phyloP scores from a whole-genome alignment of 177 flowering plant genomes.

The Vitis hybrid region DNA sequence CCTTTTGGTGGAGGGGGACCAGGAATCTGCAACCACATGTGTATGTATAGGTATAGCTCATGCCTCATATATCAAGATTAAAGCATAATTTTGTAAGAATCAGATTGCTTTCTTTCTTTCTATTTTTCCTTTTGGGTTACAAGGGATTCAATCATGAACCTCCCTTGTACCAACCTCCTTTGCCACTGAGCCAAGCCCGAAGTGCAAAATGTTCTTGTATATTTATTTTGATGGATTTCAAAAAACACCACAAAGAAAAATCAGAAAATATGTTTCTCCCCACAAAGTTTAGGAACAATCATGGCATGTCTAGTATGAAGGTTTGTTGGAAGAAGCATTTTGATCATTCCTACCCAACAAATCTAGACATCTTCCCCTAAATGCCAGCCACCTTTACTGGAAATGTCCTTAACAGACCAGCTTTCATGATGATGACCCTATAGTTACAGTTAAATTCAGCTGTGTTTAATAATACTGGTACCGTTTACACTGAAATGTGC shows the following conservation, averaged over 20 bases:
- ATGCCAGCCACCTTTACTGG: background rate
- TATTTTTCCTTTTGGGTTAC: too few relatives aligned
- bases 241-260: background rate
- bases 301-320: background rate
- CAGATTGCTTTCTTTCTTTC: too few relatives aligned
- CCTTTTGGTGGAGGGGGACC: slow-evolving; percentile 78
- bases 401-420: background rate
- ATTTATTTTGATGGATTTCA: background rate
- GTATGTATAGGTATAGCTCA: background rate
- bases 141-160: too few relatives aligned
- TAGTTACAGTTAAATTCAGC: too few relatives aligned
- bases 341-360: background rate
- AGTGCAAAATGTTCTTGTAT: too few relatives aligned
- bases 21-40: slow-evolving; percentile 60
- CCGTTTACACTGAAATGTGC: too few relatives aligned
- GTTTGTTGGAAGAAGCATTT: background rate
- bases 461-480: too few relatives aligned
- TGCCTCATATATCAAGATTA: slow-evolving; percentile 1
- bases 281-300: background rate
- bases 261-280: background rate
- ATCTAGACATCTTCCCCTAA: background rate
- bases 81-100: background rate
- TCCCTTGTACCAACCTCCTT: too few relatives aligned
- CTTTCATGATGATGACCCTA: too few relatives aligned
- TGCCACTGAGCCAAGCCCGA: too few relatives aligned